Percentiles rank a stretch among this genome's conserved stretches.
Evolutionary conservation across 1,284 basidiomycete species (phyloP).

Genomic region (Malassezia japonica): DNA sequence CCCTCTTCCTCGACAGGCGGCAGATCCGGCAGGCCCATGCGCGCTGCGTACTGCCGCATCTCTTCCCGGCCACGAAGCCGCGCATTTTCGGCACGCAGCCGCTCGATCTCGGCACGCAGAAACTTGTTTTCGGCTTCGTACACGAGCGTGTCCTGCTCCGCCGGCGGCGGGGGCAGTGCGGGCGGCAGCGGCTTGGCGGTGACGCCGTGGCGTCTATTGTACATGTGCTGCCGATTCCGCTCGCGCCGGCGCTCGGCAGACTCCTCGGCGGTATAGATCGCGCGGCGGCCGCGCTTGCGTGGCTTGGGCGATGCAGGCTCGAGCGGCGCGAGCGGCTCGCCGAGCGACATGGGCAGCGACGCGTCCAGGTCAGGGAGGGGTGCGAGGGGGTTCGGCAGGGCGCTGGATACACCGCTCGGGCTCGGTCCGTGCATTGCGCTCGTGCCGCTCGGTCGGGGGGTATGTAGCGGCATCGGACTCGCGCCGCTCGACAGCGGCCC

Average conservation of each 20-base stretch:
- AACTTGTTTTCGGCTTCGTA: conserved; percentile 32
- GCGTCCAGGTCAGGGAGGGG: no score
- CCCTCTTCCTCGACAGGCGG: no score
- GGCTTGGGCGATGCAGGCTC: not conserved
- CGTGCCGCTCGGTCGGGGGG: not conserved
- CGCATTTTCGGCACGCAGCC: conserved; percentile 33
- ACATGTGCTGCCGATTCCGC: conserved; percentile 15
- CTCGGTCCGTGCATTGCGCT: not conserved
- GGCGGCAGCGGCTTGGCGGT: conserved; percentile 16
- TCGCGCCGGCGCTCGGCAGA: conserved; percentile 14
- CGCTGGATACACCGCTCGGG: not conserved
- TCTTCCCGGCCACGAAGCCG: conserved; percentile 30
- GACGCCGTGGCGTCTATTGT: conserved; percentile 17
- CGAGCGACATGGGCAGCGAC: no score
- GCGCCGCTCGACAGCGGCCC: not conserved
- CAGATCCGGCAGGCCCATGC: conserved; percentile 1
- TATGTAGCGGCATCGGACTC: not conserved
- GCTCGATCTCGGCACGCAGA: conserved; percentile 31
- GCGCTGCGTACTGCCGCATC: conserved; percentile 17
- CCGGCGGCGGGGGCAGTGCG: conserved; percentile 13
- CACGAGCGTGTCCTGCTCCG: conserved; percentile 20
- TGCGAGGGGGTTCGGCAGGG: not conserved
- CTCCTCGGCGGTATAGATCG: conserved; percentile 14
- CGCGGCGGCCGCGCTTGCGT: conserved; percentile 3
- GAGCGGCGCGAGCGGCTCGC: not conserved